phyloP scores from a whole-genome alignment of 2,329 filamentous ascomycete species.

The Arthrobotrys pseudoclavata region DNA sequence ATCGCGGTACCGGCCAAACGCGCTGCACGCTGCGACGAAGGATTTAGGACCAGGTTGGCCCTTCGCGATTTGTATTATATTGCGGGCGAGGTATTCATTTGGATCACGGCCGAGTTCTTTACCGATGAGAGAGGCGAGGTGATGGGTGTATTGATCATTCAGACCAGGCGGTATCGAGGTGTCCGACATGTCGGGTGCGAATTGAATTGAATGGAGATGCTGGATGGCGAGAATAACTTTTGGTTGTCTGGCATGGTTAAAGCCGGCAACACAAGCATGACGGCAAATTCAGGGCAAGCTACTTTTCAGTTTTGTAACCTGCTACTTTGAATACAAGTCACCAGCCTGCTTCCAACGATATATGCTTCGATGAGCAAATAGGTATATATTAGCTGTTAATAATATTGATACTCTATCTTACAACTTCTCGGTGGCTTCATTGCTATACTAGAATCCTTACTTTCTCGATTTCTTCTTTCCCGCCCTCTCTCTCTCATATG shows the following conservation, averaged over 20 bases:
- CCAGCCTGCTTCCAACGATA: no score
- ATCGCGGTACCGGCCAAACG: constrained; percentile 63
- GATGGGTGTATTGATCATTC: constrained; percentile 61
- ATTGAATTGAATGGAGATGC: constrained; percentile 13
- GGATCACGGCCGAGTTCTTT: constrained; percentile 60
- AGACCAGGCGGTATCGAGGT: constrained; percentile 61
- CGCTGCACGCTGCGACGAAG: constrained; percentile 62
- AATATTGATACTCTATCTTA: constrained; percentile 16
- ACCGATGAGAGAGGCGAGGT: constrained; percentile 61
- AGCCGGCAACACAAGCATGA: not conserved
- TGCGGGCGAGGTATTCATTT: constrained; percentile 63
- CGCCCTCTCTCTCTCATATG: constrained; percentile 88
- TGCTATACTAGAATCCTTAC: constrained; percentile 60
- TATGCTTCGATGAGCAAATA: no score
- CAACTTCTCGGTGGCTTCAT: not conserved
- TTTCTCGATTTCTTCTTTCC: constrained; percentile 77
- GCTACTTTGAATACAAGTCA: no score
- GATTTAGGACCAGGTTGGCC: constrained; percentile 63
- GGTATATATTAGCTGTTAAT: no score
- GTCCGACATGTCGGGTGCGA: constrained; percentile 47
- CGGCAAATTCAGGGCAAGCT: not conserved
- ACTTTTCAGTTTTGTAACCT: not conserved
- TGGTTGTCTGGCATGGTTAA: not conserved
- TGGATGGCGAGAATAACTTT: constrained; percentile 10
- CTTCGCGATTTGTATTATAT: constrained; percentile 63